Percentiles rank a stretch among this genome's conserved stretches.
These are phyloP conservation scores for Termitomyces sp. DNA, from an alignment of 768 basidiomycete species.

Conservation along the genomic window DNA sequence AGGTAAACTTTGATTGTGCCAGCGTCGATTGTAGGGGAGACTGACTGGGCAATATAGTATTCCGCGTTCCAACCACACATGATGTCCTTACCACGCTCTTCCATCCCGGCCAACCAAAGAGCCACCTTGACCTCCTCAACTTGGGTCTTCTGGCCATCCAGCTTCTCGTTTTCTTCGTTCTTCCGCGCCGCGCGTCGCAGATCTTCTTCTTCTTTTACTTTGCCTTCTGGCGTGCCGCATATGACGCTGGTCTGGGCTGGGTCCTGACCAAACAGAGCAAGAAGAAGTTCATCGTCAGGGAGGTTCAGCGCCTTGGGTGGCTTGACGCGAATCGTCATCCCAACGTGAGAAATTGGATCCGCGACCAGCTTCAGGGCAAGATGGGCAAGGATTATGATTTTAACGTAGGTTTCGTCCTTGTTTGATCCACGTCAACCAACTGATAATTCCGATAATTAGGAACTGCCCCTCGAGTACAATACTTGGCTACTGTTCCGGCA, in stretches of 20 bases:
- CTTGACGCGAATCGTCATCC: constrained; percentile 71
- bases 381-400: constrained; percentile 95
- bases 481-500: constrained; percentile 96
- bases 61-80: constrained; percentile 88
- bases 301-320: constrained; percentile 79
- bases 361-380: constrained; percentile 79
- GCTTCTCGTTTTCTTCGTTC: constrained; percentile 58
- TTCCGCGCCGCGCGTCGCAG: constrained; percentile 51
- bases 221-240: constrained; percentile 87
- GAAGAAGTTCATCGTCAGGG: constrained; percentile 86
- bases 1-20: constrained; percentile 37
- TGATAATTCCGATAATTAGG: constrained; percentile 34
- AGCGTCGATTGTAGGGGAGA: constrained; percentile 4
- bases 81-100: constrained; percentile 85
- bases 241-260: constrained; percentile 92
- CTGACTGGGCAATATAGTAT: constrained; percentile 46
- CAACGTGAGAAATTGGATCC: constrained; percentile 72
- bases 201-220: constrained; percentile 88
- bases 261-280: constrained; percentile 94
- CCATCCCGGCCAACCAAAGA: constrained; percentile 78
- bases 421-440: constrained; percentile 1
- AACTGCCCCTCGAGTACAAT: constrained; percentile 90
- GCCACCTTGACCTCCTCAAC: constrained; percentile 83
- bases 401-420: constrained; percentile 39
- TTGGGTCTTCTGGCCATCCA: constrained; percentile 76